Conservation (phyloP, 176 grass and related monocot genomes). For the Echinochloa phyllopogon region DNA sequence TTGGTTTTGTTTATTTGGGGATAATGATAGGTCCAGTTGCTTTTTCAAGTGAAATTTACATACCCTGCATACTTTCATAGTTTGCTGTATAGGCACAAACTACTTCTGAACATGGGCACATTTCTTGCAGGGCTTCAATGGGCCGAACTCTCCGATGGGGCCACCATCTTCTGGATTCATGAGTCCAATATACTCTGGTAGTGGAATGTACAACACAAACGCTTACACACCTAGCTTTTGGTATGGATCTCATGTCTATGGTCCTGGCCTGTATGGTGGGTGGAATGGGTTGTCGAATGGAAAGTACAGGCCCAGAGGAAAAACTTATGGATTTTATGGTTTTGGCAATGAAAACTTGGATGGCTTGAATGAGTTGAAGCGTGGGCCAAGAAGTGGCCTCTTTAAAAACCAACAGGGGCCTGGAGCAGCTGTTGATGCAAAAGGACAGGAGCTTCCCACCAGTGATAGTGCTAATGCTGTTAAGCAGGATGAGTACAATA, state of each 20-base stretch:
- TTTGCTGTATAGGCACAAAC: slow-evolving; percentile 6
- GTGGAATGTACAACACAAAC: slow-evolving; percentile 60
- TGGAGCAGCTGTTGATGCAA: slow-evolving; percentile 46
- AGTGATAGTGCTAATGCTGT: slow-evolving; percentile 37
- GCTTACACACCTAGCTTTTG: slow-evolving; percentile 51
- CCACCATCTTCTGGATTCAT: slow-evolving; percentile 43
- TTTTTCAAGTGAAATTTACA: background rate
- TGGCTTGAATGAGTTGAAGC: slow-evolving; percentile 77
- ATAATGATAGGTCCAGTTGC: background rate
- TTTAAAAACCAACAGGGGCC: slow-evolving; percentile 53
- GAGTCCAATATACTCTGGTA: slow-evolving; percentile 66
- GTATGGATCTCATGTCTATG: slow-evolving; percentile 66
- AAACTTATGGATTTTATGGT: slow-evolving; percentile 55
- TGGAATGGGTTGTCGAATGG: slow-evolving; percentile 59
- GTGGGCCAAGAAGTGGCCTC: slow-evolving; percentile 64
- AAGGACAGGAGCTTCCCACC: slow-evolving; percentile 49
- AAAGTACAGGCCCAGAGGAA: slow-evolving; percentile 70
- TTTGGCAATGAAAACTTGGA: slow-evolving; percentile 70
- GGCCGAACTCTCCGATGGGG: background rate
- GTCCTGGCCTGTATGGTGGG: slow-evolving; percentile 56
- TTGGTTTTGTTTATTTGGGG: slow-evolving; percentile 3
- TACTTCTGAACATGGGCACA: slow-evolving; percentile 11
- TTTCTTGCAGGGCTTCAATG: slow-evolving; percentile 40
- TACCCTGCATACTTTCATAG: background rate
- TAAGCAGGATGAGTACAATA: slow-evolving; percentile 68